These are phyloP conservation scores for Gamarada debralockiae DNA, from an alignment of 495 filamentous ascomycete species.

Conservation along the genomic window DNA sequence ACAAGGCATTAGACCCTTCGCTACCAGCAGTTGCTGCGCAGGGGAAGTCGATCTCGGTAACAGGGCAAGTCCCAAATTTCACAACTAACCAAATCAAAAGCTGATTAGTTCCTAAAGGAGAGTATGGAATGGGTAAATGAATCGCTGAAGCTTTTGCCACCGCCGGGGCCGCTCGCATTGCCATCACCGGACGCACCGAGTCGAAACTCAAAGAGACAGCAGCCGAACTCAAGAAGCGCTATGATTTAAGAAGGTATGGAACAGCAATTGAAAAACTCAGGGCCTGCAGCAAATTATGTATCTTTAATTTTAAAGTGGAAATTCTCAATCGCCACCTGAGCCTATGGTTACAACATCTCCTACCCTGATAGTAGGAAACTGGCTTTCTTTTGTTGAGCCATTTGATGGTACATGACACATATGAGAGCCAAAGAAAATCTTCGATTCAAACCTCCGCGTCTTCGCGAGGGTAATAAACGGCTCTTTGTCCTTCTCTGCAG, in stretches of 20 bases:
- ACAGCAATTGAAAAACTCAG: not conserved
- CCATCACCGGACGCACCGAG: not conserved
- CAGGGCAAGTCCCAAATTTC: not conserved
- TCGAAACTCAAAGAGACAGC: not conserved
- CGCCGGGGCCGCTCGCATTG: not conserved
- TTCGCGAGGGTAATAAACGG: conserved; percentile 86
- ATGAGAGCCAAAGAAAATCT: conserved; percentile 85
- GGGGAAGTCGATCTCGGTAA: too few species aligned
- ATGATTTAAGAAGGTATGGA: not conserved
- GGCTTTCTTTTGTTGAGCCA: conserved; percentile 27
- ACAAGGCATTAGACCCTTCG: too few species aligned
- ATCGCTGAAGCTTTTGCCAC: not conserved
- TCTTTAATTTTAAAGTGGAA: not conserved
- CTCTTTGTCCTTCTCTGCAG: conserved; percentile 71
- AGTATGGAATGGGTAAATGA: not conserved
- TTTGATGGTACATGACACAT: conserved; percentile 45
- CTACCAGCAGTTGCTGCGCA: too few species aligned
- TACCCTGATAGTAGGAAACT: conserved; percentile 50
- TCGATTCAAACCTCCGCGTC: conserved; percentile 75
- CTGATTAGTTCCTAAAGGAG: not conserved
- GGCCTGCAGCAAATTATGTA: not conserved
- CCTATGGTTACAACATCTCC: conserved; percentile 47
- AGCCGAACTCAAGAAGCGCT: not conserved
- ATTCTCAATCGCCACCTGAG: not conserved
- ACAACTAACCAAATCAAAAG: too few species aligned